Evolutionary conservation across 495 filamentous ascomycete genomes (phyloP).

Genomic region (Daldinia bambusicola): DNA sequence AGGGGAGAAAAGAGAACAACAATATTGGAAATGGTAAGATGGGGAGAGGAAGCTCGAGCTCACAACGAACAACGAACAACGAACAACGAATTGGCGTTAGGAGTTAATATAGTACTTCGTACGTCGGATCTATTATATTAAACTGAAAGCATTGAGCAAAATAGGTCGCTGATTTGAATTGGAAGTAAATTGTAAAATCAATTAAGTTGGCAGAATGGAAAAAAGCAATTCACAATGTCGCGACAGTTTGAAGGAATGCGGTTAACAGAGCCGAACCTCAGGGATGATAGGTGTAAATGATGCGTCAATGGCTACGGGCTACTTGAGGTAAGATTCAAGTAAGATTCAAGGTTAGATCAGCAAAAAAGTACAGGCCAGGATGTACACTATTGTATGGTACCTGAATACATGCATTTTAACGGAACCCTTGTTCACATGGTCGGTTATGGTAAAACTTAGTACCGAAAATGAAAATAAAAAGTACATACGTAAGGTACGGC

Average conservation of each 20-base stretch:
- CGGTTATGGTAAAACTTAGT: constrained; percentile 29
- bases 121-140: constrained; percentile 5
- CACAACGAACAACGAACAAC: no score
- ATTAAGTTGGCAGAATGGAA: constrained; percentile 8
- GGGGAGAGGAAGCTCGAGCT: constrained; percentile 18
- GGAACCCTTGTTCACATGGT: constrained; percentile 11
- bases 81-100: constrained; percentile 8
- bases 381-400: background rate
- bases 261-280: constrained; percentile 30
- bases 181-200: background rate
- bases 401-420: background rate
- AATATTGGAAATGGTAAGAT: constrained; percentile 18
- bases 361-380: constrained; percentile 2
- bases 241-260: constrained; percentile 26
- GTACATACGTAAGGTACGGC: no score
- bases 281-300: constrained; percentile 32
- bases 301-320: constrained; percentile 33
- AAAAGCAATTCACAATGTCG: constrained; percentile 29
- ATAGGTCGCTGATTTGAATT: background rate
- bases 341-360: constrained; percentile 21
- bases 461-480: background rate
- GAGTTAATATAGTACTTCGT: constrained; percentile 8
- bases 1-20: background rate
- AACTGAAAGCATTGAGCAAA: background rate
- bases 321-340: no score